Evolutionary conservation across 2,329 filamentous ascomycete species (phyloP).

Genomic region (Furcasterigmium furcatum): DNA sequence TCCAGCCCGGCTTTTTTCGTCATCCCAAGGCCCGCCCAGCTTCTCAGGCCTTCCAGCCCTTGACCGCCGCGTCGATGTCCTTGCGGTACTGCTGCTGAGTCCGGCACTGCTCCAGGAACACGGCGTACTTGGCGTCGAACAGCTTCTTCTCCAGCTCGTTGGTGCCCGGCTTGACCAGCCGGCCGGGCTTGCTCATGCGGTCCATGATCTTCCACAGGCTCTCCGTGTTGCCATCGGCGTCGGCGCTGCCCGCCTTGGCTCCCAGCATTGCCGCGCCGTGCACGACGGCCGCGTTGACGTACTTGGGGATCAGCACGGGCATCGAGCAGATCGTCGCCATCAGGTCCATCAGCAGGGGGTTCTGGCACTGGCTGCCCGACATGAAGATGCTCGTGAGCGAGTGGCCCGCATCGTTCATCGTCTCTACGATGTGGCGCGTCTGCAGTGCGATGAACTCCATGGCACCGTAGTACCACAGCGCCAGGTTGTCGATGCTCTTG

Average conservation of each 20-base stretch:
- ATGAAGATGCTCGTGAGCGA: constrained; percentile 93
- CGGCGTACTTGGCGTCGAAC: constrained; percentile 83
- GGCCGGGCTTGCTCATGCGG: constrained; percentile 91
- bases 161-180: constrained; percentile 71
- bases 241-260: constrained; percentile 89
- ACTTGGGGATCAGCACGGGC: constrained; percentile 89
- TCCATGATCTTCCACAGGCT: constrained; percentile 97
- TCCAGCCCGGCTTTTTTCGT: neutral
- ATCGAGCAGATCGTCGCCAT: constrained; percentile 88
- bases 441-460: constrained; percentile 99
- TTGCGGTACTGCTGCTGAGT: constrained; percentile 80
- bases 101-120: constrained; percentile 91
- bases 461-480: constrained; percentile 89
- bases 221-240: constrained; percentile 74
- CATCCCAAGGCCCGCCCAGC: neutral
- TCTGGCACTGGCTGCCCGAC: constrained; percentile 97
- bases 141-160: constrained; percentile 74
- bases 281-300: constrained; percentile 92
- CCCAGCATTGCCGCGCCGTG: constrained; percentile 99
- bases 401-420: constrained; percentile 91
- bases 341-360: constrained; percentile 85
- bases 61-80: constrained; percentile 65
- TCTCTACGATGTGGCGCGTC: constrained; percentile 89
- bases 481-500: constrained; percentile 81
- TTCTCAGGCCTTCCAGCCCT: constrained; percentile 4